Evolutionary conservation across 306 rosid genomes (phyloP).

Genomic region (Fagus crenata): DNA sequence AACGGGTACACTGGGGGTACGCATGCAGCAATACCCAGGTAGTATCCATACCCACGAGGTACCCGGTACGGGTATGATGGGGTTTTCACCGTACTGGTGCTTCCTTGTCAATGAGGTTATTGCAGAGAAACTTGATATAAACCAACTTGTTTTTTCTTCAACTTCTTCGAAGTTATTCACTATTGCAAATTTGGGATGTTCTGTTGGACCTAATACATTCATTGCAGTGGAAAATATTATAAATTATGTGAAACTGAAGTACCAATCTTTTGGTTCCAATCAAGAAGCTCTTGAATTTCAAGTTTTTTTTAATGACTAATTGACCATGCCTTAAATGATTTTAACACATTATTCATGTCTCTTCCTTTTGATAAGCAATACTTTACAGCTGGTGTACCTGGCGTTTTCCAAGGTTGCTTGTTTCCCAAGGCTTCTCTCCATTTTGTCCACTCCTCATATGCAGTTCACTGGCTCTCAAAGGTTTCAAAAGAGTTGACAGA

Average conservation of each 20-base stretch:
- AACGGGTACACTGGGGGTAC: no score
- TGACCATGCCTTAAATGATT: constrained; percentile 6
- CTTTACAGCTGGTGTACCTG: constrained; percentile 1
- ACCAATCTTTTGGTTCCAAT: not conserved
- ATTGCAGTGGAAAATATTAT: not conserved
- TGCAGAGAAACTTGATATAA: not conserved
- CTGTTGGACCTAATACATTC: constrained; percentile 3
- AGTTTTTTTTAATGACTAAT: constrained; percentile 16
- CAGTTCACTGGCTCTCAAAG: constrained; percentile 15
- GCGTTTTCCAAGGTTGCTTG: constrained; percentile 1
- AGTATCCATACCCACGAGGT: no score
- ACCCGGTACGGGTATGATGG: no score
- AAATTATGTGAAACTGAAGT: not conserved
- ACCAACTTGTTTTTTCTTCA: not conserved
- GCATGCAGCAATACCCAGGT: no score
- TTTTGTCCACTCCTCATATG: constrained; percentile 11
- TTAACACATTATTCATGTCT: not conserved
- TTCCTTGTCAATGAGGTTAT: not conserved
- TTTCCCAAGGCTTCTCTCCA: constrained; percentile 13
- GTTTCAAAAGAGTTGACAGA: not conserved
- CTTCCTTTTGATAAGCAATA: not conserved
- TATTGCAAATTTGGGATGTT: not conserved
- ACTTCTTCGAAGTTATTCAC: not conserved
- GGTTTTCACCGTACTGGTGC: no score
- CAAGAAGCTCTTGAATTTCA: not conserved